Evolutionary conservation across 2,329 filamentous ascomycete species (phyloP).

Genomic region (Arthrobotrys sphaeroides): DNA sequence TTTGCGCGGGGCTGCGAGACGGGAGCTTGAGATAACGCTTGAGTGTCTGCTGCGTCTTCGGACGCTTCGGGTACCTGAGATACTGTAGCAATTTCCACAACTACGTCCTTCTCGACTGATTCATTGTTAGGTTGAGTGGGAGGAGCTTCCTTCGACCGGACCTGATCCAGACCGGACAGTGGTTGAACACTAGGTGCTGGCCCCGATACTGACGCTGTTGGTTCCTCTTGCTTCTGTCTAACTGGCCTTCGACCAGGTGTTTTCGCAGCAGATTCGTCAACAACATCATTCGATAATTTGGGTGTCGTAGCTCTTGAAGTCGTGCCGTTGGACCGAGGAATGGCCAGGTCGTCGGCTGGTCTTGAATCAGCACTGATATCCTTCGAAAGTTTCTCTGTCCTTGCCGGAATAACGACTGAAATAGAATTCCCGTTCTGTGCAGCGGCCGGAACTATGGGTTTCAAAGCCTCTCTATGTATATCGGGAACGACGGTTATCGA

Average conservation of each 20-base stretch:
- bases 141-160: background rate
- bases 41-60: conserved; percentile 3
- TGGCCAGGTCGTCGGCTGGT: background rate
- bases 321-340: conserved; percentile 7
- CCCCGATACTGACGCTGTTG: background rate
- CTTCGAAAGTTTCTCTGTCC: background rate
- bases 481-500: conserved; percentile 31
- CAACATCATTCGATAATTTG: conserved; percentile 1
- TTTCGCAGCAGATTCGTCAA: conserved; percentile 18
- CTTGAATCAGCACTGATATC: background rate
- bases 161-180: background rate
- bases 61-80: background rate
- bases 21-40: conserved; percentile 17
- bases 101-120: background rate
- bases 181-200: background rate
- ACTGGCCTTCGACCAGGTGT: conserved; percentile 27
- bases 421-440: conserved; percentile 16
- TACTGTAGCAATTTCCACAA: background rate
- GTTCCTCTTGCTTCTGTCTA: conserved; percentile 30
- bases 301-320: conserved; percentile 14
- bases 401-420: background rate
- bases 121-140: background rate
- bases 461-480: conserved; percentile 23
- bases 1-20: conserved; percentile 42
- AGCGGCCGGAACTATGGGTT: conserved; percentile 30